Evolutionary conservation across 306 rosid species (phyloP), one percentile per base, ranked within the genome.

Genomic region (Prinsepia uniflora): DNA sequence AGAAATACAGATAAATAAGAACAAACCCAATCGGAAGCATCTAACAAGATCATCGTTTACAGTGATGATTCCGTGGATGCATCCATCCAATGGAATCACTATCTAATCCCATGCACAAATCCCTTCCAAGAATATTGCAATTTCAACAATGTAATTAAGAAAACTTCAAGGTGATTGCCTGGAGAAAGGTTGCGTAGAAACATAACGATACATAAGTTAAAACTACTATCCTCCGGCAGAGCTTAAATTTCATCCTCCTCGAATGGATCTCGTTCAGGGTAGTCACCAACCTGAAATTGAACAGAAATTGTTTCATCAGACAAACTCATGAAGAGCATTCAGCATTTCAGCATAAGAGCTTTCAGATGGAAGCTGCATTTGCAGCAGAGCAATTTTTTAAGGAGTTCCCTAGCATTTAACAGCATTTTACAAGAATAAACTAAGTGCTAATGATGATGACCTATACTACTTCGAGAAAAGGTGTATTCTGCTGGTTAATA

Each of bases 231-330:
- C 19, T 7, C 8, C 10, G 18, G 62, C 6, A 8, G 57, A 67
- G 77, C 78, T 89, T 80, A 94, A 78, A 94, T 89, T 78, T 94
- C 98, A 46, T 87, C 92, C 54, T 85, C 92, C 76, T 90, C 97
- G 12, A 94, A 94, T 43, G 86, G 92, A 82, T 94, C 98, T 72
- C 86, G 79, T 84, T 94, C 98, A 19, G 94, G 95, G 72, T 75
- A 94, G 84, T 94, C 90, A 19, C 97, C 98, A 36, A 90, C 94
- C 98, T 93, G 86, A 59, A 77, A 83, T 65, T 58, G 10, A 30
- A 30, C 36, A 30, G 36, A 30, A 30, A 1, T 30, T 30, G 36
- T 30, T 30, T 30, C 36, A 30, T 30, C 36, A 30, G 36, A 1
- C 36, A 30, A 30, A 30, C 36, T 30, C 36, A 30, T 30, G 2